Percentiles rank a stretch among this genome's conserved stretches.
Evolutionary conservation across 2,329 filamentous ascomycete species (phyloP).

Genomic region (Fusarium sp.): DNA sequence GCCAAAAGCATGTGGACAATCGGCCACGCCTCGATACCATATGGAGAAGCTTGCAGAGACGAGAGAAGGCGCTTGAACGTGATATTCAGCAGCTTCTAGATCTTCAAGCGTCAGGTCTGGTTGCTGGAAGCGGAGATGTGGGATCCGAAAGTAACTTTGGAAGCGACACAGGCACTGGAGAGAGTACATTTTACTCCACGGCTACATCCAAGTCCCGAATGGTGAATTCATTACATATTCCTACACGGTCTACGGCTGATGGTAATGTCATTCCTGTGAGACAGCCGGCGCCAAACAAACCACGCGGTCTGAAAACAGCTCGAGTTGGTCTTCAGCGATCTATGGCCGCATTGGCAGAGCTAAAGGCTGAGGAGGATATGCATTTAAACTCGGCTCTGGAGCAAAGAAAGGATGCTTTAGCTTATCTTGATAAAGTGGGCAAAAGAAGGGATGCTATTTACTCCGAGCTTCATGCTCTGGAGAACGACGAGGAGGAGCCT

Average conservation of each 20-base stretch:
- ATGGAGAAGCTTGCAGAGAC: conserved; percentile 61
- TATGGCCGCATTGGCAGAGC: conserved; percentile 71
- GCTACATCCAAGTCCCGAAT: conserved; percentile 56
- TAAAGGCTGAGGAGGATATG: conserved; percentile 77
- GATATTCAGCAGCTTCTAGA: conserved; percentile 64
- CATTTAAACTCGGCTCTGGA: conserved; percentile 68
- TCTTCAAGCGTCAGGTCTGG: conserved; percentile 60
- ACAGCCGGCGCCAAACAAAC: conserved; percentile 64
- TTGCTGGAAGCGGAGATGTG: conserved; percentile 52
- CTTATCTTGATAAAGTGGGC: conserved; percentile 66
- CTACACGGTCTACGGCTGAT: conserved; percentile 53
- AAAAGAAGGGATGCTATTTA: conserved; percentile 63
- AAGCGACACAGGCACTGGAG: conserved; percentile 55
- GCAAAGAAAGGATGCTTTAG: conserved; percentile 68
- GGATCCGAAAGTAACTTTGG: conserved; percentile 45
- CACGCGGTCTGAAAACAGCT: conserved; percentile 69
- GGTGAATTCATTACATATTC: conserved; percentile 57
- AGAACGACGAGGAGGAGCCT: conserved; percentile 67
- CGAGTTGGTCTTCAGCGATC: conserved; percentile 72
- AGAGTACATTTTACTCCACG: conserved; percentile 57
- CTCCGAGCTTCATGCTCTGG: conserved; percentile 65
- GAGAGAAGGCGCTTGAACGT: conserved; percentile 59
- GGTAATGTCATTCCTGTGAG: conserved; percentile 70
- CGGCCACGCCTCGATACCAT: conserved; percentile 55
- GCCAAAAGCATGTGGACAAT: conserved; percentile 48